Evolutionary conservation across 306 rosid species (phyloP).

Genomic region (Glycine soja): DNA sequence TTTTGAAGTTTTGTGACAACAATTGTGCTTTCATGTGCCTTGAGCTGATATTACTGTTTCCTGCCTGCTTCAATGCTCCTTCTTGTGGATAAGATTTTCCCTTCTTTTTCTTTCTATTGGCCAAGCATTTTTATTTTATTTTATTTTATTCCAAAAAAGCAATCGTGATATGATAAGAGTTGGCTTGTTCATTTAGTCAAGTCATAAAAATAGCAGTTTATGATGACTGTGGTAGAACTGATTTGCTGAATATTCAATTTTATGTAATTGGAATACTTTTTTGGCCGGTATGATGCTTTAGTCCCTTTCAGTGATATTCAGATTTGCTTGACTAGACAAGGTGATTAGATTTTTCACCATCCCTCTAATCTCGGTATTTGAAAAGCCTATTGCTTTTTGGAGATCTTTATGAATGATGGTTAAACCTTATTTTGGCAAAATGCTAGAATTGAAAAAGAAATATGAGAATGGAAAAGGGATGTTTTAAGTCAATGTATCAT

Average conservation of each 20-base stretch:
- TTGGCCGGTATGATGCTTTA: slow-evolving; percentile 48
- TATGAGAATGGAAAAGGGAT: slow-evolving; percentile 30
- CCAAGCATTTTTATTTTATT: neutral
- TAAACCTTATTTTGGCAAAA: slow-evolving; percentile 48
- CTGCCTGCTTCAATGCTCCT: slow-evolving; percentile 2
- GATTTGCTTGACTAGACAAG: slow-evolving; percentile 47
- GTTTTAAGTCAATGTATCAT: slow-evolving; percentile 39
- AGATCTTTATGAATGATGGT: slow-evolving; percentile 49
- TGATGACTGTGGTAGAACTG: slow-evolving; percentile 43
- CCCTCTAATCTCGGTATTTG: slow-evolving; percentile 46
- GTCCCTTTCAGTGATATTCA: slow-evolving; percentile 54
- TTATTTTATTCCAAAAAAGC: too few relatives aligned
- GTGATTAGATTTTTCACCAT: slow-evolving; percentile 50
- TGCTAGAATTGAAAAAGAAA: slow-evolving; percentile 44
- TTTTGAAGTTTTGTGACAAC: slow-evolving; percentile 31
- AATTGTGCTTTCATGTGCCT: slow-evolving; percentile 43
- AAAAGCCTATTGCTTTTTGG: slow-evolving; percentile 47
- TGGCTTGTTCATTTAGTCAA: slow-evolving; percentile 44
- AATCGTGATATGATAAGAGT: slow-evolving; percentile 14
- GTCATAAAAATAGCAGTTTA: slow-evolving; percentile 42
- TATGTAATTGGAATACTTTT: slow-evolving; percentile 42
- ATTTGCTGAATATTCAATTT: slow-evolving; percentile 28
- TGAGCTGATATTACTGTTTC: slow-evolving; percentile 30
- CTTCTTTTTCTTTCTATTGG: slow-evolving; percentile 15
- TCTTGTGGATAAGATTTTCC: slow-evolving; percentile 39